phyloP scores from a whole-genome alignment of 2,329 filamentous ascomycete genomes.

The Epichloe festucae region DNA sequence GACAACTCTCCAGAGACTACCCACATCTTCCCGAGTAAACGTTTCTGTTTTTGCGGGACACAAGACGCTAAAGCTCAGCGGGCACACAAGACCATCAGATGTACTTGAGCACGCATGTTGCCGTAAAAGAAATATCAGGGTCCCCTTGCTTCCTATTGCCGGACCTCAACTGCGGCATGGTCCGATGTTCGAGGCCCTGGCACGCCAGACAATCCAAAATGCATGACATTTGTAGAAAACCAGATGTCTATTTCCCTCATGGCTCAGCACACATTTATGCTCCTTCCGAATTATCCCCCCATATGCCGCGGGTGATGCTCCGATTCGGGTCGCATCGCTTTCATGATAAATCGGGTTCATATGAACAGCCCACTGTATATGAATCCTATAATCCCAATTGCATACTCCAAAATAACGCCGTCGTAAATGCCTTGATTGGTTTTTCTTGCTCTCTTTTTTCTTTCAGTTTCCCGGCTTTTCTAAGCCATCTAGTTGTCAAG shows the following conservation, averaged over 20 bases:
- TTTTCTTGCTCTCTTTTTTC: background rate
- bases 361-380: background rate
- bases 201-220: background rate
- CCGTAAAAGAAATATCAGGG: too few species aligned
- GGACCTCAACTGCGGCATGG: background rate
- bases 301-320: background rate
- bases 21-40: background rate
- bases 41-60: background rate
- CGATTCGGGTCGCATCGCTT: background rate
- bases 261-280: background rate
- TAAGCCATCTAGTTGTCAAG: constrained; percentile 33
- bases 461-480: background rate
- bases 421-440: background rate
- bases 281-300: background rate
- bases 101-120: background rate
- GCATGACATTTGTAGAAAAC: background rate
- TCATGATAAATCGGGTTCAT: background rate
- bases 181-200: background rate
- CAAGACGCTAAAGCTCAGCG: background rate
- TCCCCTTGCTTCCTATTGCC: too few species aligned
- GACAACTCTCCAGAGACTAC: background rate
- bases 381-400: background rate
- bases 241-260: too few species aligned
- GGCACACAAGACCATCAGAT: background rate
- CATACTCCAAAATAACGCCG: background rate